Percentiles rank a stretch among this genome's conserved stretches.
Conservation (phyloP, 768 basidiomycete genomes). For the Myochromella boudieri region DNA sequence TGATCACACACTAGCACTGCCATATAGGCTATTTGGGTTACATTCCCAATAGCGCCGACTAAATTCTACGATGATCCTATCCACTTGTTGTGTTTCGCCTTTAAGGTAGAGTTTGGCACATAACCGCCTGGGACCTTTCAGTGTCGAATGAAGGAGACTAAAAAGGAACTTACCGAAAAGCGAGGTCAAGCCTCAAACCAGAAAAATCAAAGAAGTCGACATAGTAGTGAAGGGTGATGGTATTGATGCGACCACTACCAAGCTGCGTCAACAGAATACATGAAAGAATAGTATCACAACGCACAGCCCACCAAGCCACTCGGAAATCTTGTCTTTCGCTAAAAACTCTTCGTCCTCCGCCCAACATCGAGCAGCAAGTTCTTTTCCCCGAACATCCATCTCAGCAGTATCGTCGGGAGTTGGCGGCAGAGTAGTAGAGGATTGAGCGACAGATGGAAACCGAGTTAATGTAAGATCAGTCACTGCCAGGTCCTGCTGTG, state of each 20-base stretch:
- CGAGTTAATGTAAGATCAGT: constrained; percentile 48
- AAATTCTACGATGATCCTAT: constrained; percentile 92
- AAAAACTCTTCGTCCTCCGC: constrained; percentile 84
- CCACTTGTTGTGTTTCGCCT: constrained; percentile 97
- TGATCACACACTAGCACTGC: constrained; percentile 70
- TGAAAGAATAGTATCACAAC: constrained; percentile 34
- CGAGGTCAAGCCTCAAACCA: constrained; percentile 77
- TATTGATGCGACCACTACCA: constrained; percentile 73
- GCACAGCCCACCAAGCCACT: constrained; percentile 92
- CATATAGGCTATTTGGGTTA: constrained; percentile 80
- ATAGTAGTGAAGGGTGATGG: constrained; percentile 73
- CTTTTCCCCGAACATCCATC: constrained; percentile 63
- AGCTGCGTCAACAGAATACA: constrained; percentile 10
- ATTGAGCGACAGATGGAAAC: constrained; percentile 46
- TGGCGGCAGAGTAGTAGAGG: constrained; percentile 41
- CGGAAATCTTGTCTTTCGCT: constrained; percentile 89
- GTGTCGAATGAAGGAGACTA: neutral
- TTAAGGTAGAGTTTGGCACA: constrained; percentile 92
- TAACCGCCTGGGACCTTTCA: constrained; percentile 54
- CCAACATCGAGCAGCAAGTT: constrained; percentile 78
- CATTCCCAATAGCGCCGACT: constrained; percentile 90
- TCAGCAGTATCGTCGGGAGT: constrained; percentile 59
- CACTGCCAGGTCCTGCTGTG: constrained; percentile 57
- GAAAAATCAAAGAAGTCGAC: constrained; percentile 89
- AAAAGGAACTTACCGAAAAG: constrained; percentile 67